A percentile compares a stretch with the other conserved stretches of the same genome.
These are phyloP conservation scores for Penicillium argentinense DNA, from an alignment of 495 filamentous ascomycete genomes.

Conservation along the genomic window DNA sequence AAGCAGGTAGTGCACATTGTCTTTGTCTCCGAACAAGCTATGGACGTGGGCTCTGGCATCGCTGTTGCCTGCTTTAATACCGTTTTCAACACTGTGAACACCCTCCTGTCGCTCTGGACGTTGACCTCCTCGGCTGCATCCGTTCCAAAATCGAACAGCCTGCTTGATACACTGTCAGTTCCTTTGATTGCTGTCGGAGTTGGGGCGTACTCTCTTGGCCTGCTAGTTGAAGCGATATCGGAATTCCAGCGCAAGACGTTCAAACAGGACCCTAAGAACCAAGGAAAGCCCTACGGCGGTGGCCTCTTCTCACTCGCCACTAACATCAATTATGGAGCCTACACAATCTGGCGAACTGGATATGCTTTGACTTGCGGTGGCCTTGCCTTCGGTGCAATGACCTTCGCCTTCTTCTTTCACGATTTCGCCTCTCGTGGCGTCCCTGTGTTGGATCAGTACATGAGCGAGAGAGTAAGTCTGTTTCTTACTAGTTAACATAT, in stretches of 20 bases:
- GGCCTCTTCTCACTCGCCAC: constrained; percentile 54
- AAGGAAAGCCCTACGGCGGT: constrained; percentile 51
- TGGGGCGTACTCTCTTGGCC: constrained; percentile 44
- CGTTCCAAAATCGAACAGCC: constrained; percentile 2
- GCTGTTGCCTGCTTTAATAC: constrained; percentile 46
- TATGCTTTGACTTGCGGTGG: constrained; percentile 51
- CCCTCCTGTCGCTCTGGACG: constrained; percentile 42
- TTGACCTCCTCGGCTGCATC: constrained; percentile 36
- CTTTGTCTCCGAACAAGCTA: constrained; percentile 40
- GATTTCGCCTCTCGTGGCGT: constrained; percentile 49
- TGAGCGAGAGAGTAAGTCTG: constrained; percentile 36
- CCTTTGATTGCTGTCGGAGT: constrained; percentile 39
- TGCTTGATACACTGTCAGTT: constrained; percentile 19
- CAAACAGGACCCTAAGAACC: constrained; percentile 52
- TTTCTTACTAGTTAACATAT: constrained; percentile 1
- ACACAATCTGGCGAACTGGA: constrained; percentile 54
- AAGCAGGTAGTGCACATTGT: constrained; percentile 53
- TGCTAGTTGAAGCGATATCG: constrained; percentile 46
- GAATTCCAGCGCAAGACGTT: constrained; percentile 56
- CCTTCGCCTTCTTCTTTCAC: constrained; percentile 39
- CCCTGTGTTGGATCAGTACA: constrained; percentile 45
- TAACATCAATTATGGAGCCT: constrained; percentile 61
- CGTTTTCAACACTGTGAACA: constrained; percentile 44
- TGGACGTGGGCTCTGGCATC: constrained; percentile 24
- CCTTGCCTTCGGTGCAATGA: constrained; percentile 36